Conservation (phyloP, 352 stramenopile genomes). For the Pythium chondricola region DNA sequence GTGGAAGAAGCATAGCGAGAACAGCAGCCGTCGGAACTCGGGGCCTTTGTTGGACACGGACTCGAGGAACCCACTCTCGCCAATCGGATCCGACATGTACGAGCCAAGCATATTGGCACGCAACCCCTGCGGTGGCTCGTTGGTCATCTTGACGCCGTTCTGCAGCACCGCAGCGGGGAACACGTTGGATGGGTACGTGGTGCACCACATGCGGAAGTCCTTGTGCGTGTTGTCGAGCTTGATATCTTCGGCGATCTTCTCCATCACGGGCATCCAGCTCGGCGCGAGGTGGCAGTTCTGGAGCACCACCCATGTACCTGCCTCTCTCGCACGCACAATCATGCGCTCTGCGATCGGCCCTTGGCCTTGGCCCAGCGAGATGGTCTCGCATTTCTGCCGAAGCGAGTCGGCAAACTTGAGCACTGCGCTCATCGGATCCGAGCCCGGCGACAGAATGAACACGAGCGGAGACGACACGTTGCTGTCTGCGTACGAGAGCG, state of each 20-base stretch:
- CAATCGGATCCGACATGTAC: constrained; percentile 90
- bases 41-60: constrained; percentile 56
- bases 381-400: constrained; percentile 74
- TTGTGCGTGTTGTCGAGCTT: constrained; percentile 75
- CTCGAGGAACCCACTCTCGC: constrained; percentile 85
- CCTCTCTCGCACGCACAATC: constrained; percentile 75
- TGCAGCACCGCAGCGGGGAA: constrained; percentile 92
- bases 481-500: constrained; percentile 84
- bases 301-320: constrained; percentile 88
- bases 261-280: constrained; percentile 92
- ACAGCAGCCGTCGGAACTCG: constrained; percentile 87
- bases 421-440: constrained; percentile 87
- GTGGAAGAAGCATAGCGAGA: constrained; percentile 89
- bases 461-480: constrained; percentile 83
- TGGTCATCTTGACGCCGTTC: constrained; percentile 97
- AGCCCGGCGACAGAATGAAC: constrained; percentile 90
- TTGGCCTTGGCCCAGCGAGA: constrained; percentile 91
- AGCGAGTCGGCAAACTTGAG: constrained; percentile 86
- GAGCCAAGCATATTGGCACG: constrained; percentile 88
- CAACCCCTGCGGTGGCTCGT: constrained; percentile 90
- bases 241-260: constrained; percentile 87
- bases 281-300: constrained; percentile 89
- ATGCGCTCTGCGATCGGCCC: constrained; percentile 88
- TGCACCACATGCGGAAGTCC: constrained; percentile 93
- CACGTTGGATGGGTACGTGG: constrained; percentile 91